These are phyloP conservation scores for Cunninghamia lanceolata DNA, from an alignment of 75 land plant species.

Conservation along the genomic window DNA sequence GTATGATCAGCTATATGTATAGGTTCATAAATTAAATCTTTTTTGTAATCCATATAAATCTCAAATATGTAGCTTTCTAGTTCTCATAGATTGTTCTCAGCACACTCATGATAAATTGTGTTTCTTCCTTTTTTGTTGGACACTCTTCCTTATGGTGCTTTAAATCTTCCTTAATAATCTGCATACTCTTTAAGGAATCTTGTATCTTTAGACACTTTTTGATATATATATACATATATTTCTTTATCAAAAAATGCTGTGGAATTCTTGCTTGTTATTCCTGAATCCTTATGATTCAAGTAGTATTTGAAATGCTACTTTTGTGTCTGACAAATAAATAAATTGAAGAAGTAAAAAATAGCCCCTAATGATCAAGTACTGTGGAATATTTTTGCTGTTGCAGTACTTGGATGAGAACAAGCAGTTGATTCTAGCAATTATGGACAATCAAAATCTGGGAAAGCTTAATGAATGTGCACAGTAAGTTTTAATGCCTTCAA, in stretches of 20 bases:
- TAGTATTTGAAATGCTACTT: not conserved
- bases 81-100: too few relatives aligned
- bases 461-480: conserved; percentile 84
- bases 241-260: not conserved
- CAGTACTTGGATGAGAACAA: conserved; percentile 96
- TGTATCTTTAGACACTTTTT: too few relatives aligned
- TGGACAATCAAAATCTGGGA: conserved; percentile 88
- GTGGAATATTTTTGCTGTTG: conserved; percentile 15
- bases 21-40: too few relatives aligned
- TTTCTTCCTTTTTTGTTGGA: too few relatives aligned
- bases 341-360: not conserved
- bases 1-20: too few relatives aligned
- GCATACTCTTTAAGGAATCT: too few relatives aligned
- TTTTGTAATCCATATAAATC: too few relatives aligned
- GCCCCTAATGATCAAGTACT: not conserved
- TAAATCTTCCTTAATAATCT: too few relatives aligned
- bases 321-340: not conserved
- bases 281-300: not conserved
- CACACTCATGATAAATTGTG: too few relatives aligned
- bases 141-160: too few relatives aligned
- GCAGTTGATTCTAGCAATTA: conserved; percentile 81
- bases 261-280: not conserved
- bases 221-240: too few relatives aligned
- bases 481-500: conserved; percentile 34
- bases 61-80: too few relatives aligned